Evolutionary conservation across 1,284 basidiomycete genomes (phyloP).

Genomic region (Cryptococcus neoformans): DNA sequence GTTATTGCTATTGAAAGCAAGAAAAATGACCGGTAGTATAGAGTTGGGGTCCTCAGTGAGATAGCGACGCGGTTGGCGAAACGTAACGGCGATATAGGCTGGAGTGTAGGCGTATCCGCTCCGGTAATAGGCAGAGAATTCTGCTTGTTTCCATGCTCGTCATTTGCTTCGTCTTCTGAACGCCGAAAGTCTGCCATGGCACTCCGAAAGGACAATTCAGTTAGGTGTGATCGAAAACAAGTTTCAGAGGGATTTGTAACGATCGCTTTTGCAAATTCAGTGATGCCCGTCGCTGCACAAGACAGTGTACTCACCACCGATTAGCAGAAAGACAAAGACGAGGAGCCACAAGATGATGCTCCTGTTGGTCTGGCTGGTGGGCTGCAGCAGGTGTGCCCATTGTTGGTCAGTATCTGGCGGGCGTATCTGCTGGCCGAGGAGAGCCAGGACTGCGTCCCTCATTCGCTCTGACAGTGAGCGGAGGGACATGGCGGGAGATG

Average conservation of each 20-base stretch:
- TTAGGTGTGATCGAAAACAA: constrained; percentile 89
- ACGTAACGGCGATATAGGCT: constrained; percentile 59
- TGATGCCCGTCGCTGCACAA: neutral
- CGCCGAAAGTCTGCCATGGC: constrained; percentile 80
- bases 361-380: neutral
- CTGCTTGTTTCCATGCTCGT: constrained; percentile 12
- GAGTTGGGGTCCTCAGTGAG: constrained; percentile 84
- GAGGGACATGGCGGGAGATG: constrained; percentile 16
- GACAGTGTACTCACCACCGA: neutral
- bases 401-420: neutral
- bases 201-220: constrained; percentile 90
- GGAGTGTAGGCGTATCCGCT: constrained; percentile 1
- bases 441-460: constrained; percentile 11
- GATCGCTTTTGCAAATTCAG: constrained; percentile 61
- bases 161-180: constrained; percentile 49
- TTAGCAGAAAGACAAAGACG: neutral
- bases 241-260: constrained; percentile 89
- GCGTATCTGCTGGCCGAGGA: neutral
- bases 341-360: neutral
- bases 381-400: neutral
- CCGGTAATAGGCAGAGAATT: neutral
- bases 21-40: constrained; percentile 35
- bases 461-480: constrained; percentile 15
- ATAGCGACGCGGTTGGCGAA: constrained; percentile 89
- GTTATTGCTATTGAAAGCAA: constrained; percentile 76